These are phyloP conservation scores for Francoa sonchifolia DNA, from an alignment of 441 rosid genomes.

Conservation along the genomic window DNA sequence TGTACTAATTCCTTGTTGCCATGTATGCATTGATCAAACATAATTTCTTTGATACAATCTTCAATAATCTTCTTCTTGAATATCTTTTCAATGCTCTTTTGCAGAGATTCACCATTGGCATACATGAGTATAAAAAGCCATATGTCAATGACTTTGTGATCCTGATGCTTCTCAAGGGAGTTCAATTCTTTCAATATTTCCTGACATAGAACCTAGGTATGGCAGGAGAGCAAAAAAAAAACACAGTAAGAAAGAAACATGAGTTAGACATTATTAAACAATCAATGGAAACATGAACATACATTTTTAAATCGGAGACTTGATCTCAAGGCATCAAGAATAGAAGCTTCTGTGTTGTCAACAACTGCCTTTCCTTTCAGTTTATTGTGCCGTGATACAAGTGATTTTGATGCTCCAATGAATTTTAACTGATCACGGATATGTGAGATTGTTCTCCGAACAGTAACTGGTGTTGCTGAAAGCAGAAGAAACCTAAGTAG, in stretches of 20 bases:
- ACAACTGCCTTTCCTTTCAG: conserved; percentile 51
- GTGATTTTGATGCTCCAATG: conserved; percentile 34
- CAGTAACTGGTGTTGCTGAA: conserved; percentile 56
- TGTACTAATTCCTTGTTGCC: conserved; percentile 57
- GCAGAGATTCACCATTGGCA: conserved; percentile 48
- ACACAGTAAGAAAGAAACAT: conserved; percentile 6
- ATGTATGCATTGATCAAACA: conserved; percentile 63
- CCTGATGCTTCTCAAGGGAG: conserved; percentile 51
- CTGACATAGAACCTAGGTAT: conserved; percentile 53
- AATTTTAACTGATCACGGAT: conserved; percentile 64
- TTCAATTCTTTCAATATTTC: conserved; percentile 67
- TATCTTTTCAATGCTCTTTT: conserved; percentile 45
- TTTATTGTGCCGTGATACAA: conserved; percentile 29
- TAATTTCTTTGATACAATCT: conserved; percentile 44
- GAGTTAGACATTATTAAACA: conserved; percentile 10
- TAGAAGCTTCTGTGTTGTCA: conserved; percentile 44
- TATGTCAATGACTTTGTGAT: conserved; percentile 66
- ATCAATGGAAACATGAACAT: conserved; percentile 14
- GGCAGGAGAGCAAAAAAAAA: conserved; percentile 10
- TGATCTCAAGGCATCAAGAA: conserved; percentile 69
- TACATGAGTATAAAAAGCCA: conserved; percentile 69
- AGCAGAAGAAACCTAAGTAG: conserved; percentile 68
- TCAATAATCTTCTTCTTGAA: conserved; percentile 66
- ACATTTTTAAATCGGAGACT: conserved; percentile 75
- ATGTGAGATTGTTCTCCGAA: conserved; percentile 55